Evolutionary conservation across 2,329 filamentous ascomycete species (phyloP), one percentile per base, ranked within the genome.

Genomic region (Zymoseptoria crescenta): DNA sequence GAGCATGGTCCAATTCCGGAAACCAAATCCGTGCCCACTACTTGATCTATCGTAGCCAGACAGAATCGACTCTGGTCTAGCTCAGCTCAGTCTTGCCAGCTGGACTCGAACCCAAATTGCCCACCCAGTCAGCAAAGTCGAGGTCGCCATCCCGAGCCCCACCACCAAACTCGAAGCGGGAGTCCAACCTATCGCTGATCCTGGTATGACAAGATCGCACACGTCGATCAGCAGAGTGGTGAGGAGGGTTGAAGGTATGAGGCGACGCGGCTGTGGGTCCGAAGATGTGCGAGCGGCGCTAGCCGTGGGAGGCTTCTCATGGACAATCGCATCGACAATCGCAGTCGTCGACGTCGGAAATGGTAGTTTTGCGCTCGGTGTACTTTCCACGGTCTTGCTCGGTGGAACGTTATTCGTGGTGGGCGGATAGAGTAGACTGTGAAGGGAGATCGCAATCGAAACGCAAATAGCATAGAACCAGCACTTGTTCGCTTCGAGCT

Each of bases 401-500:
- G 35, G 28, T 13, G 16, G 19, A 6, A 41, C 10, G 35, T 45
- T 45, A 2, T 1, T 6, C n/a, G n/a, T 45, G 7, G 13, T 13
- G n/a, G 13, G 2, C 7, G 35, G 13, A 1, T 41, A 8, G n/a
- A 74, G 59, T 48, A 83, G 13, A 45, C 35, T 45, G 35, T 45
- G 16, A n/a, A 45, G 16, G 7, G 76, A 74, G 24, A 76, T 67
- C 2, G 80, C 49, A 0, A 83, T 73, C 0, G 80, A 82, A 59
- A 61, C 81, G 9, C 74, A 74, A 21, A 90, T 74, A 0, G 81
- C 80, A 48, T 85, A 82, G 63, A 89, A 81, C 88, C 88, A 91
- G 72, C 87, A 85, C 56, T 83, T 80, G 73, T 88, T 83, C 0
- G 82, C 83, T 73, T 90, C 85, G 21, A 80, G 61, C 52, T 83